Evolutionary conservation across 129 eudicot species (phyloP), one percentile per base, ranked within the genome.

Genomic region (Gnaphalium uliginosum): DNA sequence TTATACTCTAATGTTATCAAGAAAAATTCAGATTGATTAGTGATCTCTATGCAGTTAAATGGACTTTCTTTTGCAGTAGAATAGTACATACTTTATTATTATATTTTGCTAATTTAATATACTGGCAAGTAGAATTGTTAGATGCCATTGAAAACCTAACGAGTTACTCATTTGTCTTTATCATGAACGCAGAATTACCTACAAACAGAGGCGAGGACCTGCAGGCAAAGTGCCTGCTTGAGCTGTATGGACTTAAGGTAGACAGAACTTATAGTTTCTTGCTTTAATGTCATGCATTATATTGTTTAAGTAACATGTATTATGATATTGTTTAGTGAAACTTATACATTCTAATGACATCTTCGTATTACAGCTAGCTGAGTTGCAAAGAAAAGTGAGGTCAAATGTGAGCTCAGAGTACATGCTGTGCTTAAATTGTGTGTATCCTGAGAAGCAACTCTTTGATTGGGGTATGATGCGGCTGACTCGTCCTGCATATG

Each of bases 231-330:
- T 95, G 99, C 84, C 82, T 95, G 88, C 96, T 89, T 69, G 99
- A 95, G 79, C 92, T 95, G 54, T 95, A 95, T 85, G 99, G 97
- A 29, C 92, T 95, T 24, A 91, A 91, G 99, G 99, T 95, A 85
- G 77, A 39, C 61, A 76, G 37, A 61, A 22, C 69, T 68, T 75
- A 7, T 2, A 78, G 63, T 23, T 75, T 69, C 46, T 78, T 64
- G 25, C 14, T 63, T 64, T 43, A 57, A 32, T 23, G 25, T 3
- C 57, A 53, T 54, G 33, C 54, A 18, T 23, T 43, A 53, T 66
- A 19, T 58, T 41, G 29, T 54, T 78, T 29, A 71, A 22, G 57
- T 66, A 1, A 24, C 26, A 33, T 26, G n/a, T n/a, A n/a, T 25
- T 26, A 13, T 65, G 32, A 22, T 83, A 22, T 81, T 65, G 18